Percentiles rank a stretch among this genome's conserved stretches.
Conservation (phyloP, 176 grass and related monocot species). For the Panicum miliaceum region DNA sequence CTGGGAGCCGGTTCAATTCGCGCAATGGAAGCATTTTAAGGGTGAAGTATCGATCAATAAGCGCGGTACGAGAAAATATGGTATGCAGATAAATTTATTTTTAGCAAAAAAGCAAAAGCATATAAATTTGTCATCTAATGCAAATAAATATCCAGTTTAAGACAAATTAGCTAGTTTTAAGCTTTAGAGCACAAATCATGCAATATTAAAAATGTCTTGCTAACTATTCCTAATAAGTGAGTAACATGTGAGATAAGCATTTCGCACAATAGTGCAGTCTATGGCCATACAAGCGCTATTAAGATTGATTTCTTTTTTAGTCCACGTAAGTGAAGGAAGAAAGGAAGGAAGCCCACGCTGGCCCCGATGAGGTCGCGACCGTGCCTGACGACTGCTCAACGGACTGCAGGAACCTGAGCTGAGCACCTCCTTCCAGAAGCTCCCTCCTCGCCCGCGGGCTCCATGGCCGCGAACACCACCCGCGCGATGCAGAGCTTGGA, state of each 20-base stretch:
- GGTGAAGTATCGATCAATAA: too few relatives aligned
- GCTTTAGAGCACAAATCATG: not conserved
- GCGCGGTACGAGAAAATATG: too few relatives aligned
- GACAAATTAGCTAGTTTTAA: not conserved
- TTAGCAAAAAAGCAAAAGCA: not conserved
- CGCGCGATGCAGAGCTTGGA: conserved; percentile 64
- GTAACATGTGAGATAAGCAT: not conserved
- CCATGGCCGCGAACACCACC: conserved; percentile 53
- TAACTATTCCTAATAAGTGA: conserved; percentile 2
- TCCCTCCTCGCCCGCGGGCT: conserved; percentile 45
- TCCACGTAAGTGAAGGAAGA: not conserved
- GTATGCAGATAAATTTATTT: not conserved
- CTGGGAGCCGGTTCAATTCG: too few relatives aligned
- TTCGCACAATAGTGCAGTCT: not conserved
- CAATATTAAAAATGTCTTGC: conserved; percentile 8
- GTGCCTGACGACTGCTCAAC: conserved; percentile 86
- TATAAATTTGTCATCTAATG: not conserved
- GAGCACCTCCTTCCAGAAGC: conserved; percentile 98
- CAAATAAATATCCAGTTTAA: not conserved
- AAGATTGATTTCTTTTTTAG: conserved; percentile 29
- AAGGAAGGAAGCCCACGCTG: conserved; percentile 57
- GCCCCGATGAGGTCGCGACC: conserved; percentile 73
- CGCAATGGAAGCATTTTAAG: too few relatives aligned
- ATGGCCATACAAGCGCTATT: not conserved
- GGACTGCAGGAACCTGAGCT: conserved; percentile 86